Base-by-base conservation (phyloP, 2,329 filamentous ascomycete genomes). In the Cylindrodendrum hubeiense region DNA sequence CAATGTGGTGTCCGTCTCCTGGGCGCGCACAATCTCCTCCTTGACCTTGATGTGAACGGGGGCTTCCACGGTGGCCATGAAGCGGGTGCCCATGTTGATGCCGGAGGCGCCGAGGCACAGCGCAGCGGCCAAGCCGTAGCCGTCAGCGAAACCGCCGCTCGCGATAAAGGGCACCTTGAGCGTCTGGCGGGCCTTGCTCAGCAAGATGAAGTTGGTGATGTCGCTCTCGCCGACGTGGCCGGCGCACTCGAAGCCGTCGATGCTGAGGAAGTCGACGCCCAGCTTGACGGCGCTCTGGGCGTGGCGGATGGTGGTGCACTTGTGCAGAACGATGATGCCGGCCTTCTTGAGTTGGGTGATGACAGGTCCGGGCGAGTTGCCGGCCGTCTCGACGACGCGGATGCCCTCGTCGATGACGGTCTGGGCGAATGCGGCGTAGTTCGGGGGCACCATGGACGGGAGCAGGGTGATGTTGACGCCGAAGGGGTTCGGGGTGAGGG, bases 11-110 rank as follows among this genome's bases (percentile, higher is more conserved):
- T 98, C 94, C 22, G 92, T 94, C 85, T 99, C 96, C 68, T 94
- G 87, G 1, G 95, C 93, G 60, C 89, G 87, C 54, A 98, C 94
- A 75, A 99, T 99, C 71, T 92, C 87, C 79, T 97, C 87, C 87
- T 99, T 99, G 84, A 99, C 94, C 72, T 97, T 97, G 52, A 89
- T 79, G 82, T 99, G 96, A 69, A 99, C 93, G 1, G 96, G 96
- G 17, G 95, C 91, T 81, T 98, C 96, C 47, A 95, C 86, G 0
- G 96, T 98, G 83, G 92, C 95, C 93, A 99, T 97, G 84, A 98
- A 99, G 44, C 96, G 87, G 10, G 96, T 99, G 63, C 96, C 96
- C 96, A 99, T 99, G 83, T 99, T 99, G 82, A 98, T 91, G 68
- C 96, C 96, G 79, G 93, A 93, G 0, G 96, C 96, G 37, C 96